Conservation (phyloP, 1,284 basidiomycete species). For the Microbotryum scabiosae region DNA sequence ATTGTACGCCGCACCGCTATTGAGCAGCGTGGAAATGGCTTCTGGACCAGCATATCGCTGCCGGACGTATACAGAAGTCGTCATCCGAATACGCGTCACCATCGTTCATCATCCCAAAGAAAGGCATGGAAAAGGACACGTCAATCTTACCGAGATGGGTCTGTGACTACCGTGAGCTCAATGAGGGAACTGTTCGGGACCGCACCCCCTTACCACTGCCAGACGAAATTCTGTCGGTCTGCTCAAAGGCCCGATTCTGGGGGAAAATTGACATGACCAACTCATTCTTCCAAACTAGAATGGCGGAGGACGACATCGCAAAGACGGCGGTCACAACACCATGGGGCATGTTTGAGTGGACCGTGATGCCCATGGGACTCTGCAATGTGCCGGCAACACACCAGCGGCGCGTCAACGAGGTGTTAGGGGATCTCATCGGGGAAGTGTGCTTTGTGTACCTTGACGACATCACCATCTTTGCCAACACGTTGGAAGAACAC, state of each 20-base stretch:
- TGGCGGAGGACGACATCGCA: constrained; percentile 41
- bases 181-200: constrained; percentile 20
- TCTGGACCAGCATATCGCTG: constrained; percentile 12
- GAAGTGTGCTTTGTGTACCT: constrained; percentile 37
- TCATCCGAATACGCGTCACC: constrained; percentile 37
- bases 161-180: constrained; percentile 16
- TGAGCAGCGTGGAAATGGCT: constrained; percentile 5
- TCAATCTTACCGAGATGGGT: constrained; percentile 28
- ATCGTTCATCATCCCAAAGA: constrained; percentile 48
- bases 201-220: constrained; percentile 16
- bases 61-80: constrained; percentile 9
- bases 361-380: constrained; percentile 46
- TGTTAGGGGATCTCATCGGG: constrained; percentile 7
- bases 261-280: constrained; percentile 45
- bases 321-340: constrained; percentile 44
- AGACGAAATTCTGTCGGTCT: constrained; percentile 11
- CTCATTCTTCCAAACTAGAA: constrained; percentile 43
- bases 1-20: constrained; percentile 5
- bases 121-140: constrained; percentile 41
- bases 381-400: constrained; percentile 42
- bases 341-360: no score
- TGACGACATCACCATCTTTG: constrained; percentile 47
- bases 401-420: constrained; percentile 19
- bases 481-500: constrained; percentile 41
- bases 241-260: constrained; percentile 33